Conservation (phyloP, 192 early-diverging fungal genomes). For the Coemansia sp. region DNA sequence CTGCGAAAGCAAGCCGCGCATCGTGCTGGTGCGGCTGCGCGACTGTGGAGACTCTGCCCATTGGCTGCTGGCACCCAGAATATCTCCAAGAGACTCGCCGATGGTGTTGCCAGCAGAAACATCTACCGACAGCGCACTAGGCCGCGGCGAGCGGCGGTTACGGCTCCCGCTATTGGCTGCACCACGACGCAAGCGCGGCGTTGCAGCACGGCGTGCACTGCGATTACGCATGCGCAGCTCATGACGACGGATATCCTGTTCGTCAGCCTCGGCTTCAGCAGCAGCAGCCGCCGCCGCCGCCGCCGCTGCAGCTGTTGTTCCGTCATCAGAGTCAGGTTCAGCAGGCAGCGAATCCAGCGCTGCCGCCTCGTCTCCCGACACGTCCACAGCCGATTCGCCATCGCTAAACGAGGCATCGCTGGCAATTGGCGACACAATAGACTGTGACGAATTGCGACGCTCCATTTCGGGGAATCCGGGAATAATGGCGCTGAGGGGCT, state of each 20-base stretch:
- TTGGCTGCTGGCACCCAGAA: conserved; percentile 31
- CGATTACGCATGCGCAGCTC: conserved; percentile 36
- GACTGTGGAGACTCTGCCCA: conserved; percentile 37
- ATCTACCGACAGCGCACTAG: conserved; percentile 22
- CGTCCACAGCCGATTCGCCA: too few species aligned
- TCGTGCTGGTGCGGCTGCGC: conserved; percentile 16
- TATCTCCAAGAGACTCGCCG: conserved; percentile 45
- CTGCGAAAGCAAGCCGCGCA: conserved; percentile 8
- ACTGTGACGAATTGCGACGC: too few species aligned
- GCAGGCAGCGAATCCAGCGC: not conserved
- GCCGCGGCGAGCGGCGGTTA: conserved; percentile 9
- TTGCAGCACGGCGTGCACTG: conserved; percentile 14
- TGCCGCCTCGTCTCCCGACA: not conserved
- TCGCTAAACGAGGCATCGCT: too few species aligned
- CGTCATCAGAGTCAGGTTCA: not conserved
- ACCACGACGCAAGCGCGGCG: conserved; percentile 15
- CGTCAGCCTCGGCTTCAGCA: conserved; percentile 24
- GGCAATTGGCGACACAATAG: too few species aligned
- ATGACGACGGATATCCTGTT: conserved; percentile 31
- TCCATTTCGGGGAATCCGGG: not conserved
- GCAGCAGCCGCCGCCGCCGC: not conserved
- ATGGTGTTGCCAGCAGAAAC: not conserved
- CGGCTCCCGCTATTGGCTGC: conserved; percentile 7
- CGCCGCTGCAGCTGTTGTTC: too few species aligned
- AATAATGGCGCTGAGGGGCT: conserved; percentile 34